Percentiles rank a stretch among this genome's conserved stretches.
phyloP scores from a whole-genome alignment of 805 yeast species.

The Hermanozyma aechmeae region DNA sequence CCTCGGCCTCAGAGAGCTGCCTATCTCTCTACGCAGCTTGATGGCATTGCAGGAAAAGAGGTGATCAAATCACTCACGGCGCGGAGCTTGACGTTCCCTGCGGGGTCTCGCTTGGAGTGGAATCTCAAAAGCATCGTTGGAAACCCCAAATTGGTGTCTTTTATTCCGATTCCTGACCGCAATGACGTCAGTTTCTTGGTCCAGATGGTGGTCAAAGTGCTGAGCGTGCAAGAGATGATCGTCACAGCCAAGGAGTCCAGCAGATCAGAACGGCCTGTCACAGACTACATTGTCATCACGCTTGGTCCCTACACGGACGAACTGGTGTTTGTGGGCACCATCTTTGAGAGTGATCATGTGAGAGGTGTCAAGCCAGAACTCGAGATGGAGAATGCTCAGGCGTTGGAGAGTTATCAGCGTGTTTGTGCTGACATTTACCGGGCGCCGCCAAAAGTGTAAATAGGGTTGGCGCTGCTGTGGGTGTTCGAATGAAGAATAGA shows the following conservation, averaged over 20 bases:
- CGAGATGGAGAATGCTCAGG: constrained; percentile 8
- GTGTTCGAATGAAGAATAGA: no score
- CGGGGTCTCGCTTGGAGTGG: constrained; percentile 59
- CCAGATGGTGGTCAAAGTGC: constrained; percentile 29
- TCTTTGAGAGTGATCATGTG: constrained; percentile 28
- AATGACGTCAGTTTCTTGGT: constrained; percentile 28
- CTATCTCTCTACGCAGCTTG: constrained; percentile 33
- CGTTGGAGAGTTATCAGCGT: constrained; percentile 16
- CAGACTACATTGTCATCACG: constrained; percentile 30
- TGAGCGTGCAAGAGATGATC: constrained; percentile 27
- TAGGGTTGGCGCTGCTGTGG: no score
- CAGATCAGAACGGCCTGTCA: constrained; percentile 22
- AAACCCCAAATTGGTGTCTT: constrained; percentile 63
- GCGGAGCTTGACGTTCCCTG: constrained; percentile 40
- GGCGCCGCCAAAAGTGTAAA: constrained; percentile 25
- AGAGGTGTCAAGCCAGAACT: constrained; percentile 33
- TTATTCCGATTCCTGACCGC: constrained; percentile 54
- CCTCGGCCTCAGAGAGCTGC: constrained; percentile 23
- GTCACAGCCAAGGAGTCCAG: constrained; percentile 14
- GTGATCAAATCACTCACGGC: constrained; percentile 21
- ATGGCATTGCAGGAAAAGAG: constrained; percentile 24
- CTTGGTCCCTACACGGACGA: constrained; percentile 31
- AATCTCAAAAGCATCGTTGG: constrained; percentile 59
- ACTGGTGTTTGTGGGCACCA: constrained; percentile 28
- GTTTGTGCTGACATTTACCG: constrained; percentile 33